Percentiles rank a stretch among this genome's conserved stretches.
phyloP scores from a whole-genome alignment of 345 rosid genomes.

The Ailanthus altissimus region DNA sequence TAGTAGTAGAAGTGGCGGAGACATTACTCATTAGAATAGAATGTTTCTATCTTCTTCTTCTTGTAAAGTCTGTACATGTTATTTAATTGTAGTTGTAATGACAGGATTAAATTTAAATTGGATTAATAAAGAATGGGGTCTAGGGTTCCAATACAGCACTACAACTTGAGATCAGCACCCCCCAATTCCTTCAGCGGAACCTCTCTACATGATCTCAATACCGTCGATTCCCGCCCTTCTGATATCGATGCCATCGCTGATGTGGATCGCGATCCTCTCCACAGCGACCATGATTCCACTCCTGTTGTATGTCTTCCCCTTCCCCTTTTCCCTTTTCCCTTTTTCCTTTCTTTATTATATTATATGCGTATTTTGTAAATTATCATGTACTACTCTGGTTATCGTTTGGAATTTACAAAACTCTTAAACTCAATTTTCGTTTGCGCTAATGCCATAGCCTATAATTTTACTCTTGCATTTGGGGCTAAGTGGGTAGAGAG shows the following conservation, averaged over 20 bases:
- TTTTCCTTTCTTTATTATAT: background rate
- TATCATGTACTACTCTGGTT: background rate
- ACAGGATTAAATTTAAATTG: background rate
- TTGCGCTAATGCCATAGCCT: background rate
- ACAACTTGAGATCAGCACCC: slow-evolving; percentile 54
- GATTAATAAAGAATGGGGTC: slow-evolving; percentile 49
- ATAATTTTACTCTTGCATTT: background rate
- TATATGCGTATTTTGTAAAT: background rate
- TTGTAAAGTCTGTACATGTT: too few relatives aligned
- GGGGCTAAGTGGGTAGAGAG: background rate
- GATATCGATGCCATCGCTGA: slow-evolving; percentile 44
- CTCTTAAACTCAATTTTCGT: background rate
- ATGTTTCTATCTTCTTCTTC: too few relatives aligned
- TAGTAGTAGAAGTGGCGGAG: too few relatives aligned
- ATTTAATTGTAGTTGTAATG: too few relatives aligned
- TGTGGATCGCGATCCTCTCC: slow-evolving; percentile 39
- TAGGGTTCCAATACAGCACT: slow-evolving; percentile 77
- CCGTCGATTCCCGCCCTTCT: slow-evolving; percentile 58
- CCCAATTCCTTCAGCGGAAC: slow-evolving; percentile 56
- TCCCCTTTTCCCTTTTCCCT: background rate
- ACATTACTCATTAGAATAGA: too few relatives aligned
- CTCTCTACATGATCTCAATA: slow-evolving; percentile 84
- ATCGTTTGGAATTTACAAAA: background rate
- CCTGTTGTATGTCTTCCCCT: slow-evolving; percentile 44
- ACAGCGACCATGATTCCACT: slow-evolving; percentile 51